Evolutionary conservation across 805 yeast genomes (phyloP).

Genomic region (Schwanniomyces yamadae): DNA sequence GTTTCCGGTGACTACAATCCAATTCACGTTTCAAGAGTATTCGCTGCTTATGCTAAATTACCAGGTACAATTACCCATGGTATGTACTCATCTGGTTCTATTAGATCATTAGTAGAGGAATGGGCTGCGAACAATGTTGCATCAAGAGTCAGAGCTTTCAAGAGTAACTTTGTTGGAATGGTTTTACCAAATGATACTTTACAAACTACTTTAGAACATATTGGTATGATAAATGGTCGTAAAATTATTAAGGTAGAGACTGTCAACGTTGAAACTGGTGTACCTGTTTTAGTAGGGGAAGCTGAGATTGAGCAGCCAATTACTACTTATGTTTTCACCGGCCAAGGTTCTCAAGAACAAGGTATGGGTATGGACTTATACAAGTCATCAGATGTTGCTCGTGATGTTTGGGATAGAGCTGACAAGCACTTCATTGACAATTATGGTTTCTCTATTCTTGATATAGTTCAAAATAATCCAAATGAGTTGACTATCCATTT

Average conservation of each 20-base stretch:
- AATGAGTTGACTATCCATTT: conserved; percentile 92
- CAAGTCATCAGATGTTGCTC: conserved; percentile 86
- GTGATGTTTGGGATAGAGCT: conserved; percentile 96
- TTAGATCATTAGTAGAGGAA: conserved; percentile 91
- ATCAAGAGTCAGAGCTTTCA: conserved; percentile 91
- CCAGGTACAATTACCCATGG: conserved; percentile 99
- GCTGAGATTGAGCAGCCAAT: conserved; percentile 99
- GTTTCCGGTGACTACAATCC: conserved; percentile 99
- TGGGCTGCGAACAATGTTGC: conserved; percentile 99
- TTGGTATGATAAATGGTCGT: conserved; percentile 99
- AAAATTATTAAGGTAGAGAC: conserved; percentile 93
- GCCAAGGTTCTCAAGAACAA: conserved; percentile 99
- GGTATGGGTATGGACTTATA: conserved; percentile 99
- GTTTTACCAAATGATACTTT: conserved; percentile 93
- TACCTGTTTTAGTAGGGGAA: conserved; percentile 82
- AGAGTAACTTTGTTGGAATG: conserved; percentile 92
- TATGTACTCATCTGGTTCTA: conserved; percentile 96
- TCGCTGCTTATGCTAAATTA: conserved; percentile 86
- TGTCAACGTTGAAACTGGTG: conserved; percentile 75
- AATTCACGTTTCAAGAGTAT: conserved; percentile 93
- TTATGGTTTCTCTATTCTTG: conserved; percentile 95
- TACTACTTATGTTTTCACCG: conserved; percentile 95
- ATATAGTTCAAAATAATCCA: conserved; percentile 95
- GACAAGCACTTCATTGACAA: conserved; percentile 88
- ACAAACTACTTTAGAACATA: conserved; percentile 85